Evolutionary conservation across 176 grass and related monocot species (phyloP), one percentile per base, ranked within the genome.

Genomic region (Phoenix dactylifera): DNA sequence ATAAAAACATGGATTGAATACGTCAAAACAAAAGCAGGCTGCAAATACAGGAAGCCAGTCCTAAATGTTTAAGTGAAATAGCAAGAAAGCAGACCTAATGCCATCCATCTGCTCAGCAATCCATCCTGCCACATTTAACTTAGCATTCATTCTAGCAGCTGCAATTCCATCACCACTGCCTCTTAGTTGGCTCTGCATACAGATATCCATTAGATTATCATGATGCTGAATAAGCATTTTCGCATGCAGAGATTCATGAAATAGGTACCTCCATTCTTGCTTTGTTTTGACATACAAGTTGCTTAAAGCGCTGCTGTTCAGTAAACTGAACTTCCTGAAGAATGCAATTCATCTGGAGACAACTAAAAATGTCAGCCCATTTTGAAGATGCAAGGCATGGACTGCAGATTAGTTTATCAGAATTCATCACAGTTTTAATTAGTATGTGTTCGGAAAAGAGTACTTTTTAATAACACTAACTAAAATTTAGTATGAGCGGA

Each of bases 201-300:
- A 24, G 66, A 18, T 63, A 72, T 66, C 17, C 14, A 32, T 88
- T 59, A 85, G 55, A 71, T 28, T 63, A 72, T 58, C 69, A 75
- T 39, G 68, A 74, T 52, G 17, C 44, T 67, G 35, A 65, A 7
- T 58, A 74, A 72, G 62, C 18, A 52, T 73, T 24, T 73, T 16
- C 52, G 55, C 19, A 18, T 24, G 20, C 26, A 54, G 20, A 62
- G 30, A 25, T 18, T 56, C 77, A 50, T 16, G 17, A 71, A 65
- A 53, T 63, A 64, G 65, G 49, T 91, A 98, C 93, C 93, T 98
- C 93, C 93, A 89, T 92, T 76, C 84, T 83, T 63, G 93, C 81
- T 92, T 80, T 92, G 78, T 87, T 98, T 81, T 92, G 93, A 59
- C 70, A 92, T 92, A 98, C 93, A 81, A 98, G 92, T 70, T 98